Evolutionary conservation across 306 rosid species (phyloP).

Genomic region (Fragaria vesca): DNA sequence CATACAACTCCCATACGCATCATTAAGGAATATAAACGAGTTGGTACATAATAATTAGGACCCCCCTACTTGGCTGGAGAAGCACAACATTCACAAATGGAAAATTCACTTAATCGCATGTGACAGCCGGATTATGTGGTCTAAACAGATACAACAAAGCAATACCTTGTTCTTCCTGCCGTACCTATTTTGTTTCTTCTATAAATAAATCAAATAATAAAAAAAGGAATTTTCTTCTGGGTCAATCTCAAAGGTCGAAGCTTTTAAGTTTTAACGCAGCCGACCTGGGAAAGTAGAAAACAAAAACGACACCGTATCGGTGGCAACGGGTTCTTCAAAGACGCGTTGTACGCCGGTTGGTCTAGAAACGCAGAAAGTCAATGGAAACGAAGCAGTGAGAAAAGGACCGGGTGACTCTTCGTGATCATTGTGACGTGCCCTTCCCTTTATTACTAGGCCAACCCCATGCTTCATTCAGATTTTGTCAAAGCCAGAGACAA

Average conservation of each 20-base stretch:
- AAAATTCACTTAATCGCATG: not conserved
- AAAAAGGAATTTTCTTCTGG: not conserved
- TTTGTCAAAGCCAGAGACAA: not conserved
- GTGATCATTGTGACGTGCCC: not conserved
- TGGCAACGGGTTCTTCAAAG: not conserved
- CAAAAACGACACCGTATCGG: constrained; percentile 5
- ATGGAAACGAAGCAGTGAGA: not conserved
- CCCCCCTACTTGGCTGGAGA: not conserved
- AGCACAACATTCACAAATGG: not conserved
- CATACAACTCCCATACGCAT: not conserved
- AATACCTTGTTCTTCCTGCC: not conserved
- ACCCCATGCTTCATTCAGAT: not conserved
- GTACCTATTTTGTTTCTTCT: not conserved
- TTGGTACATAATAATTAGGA: not conserved
- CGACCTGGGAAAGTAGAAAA: not conserved
- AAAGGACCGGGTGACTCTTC: not conserved
- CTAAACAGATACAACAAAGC: constrained; percentile 6
- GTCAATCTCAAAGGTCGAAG: not conserved
- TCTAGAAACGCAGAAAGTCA: not conserved
- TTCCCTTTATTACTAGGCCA: not conserved
- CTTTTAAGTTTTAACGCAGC: not conserved
- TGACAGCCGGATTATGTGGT: constrained; percentile 12
- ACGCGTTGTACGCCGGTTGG: not conserved
- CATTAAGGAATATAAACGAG: not conserved
- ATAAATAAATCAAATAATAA: not conserved